Evolutionary conservation across 179 eudicot genomes (phyloP), one percentile per base, ranked within the genome.

Genomic region (Heliamphora pulchella): DNA sequence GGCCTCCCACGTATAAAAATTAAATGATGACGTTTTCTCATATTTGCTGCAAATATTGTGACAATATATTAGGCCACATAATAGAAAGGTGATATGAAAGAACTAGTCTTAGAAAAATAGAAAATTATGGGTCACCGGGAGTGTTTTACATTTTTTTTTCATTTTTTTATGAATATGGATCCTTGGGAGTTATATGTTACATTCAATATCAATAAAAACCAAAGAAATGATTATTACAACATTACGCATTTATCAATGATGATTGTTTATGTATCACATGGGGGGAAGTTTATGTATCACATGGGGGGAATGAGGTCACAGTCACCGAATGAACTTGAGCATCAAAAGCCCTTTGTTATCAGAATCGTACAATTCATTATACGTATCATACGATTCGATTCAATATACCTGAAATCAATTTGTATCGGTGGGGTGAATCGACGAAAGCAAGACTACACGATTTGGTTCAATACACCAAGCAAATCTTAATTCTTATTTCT

Each of bases 221-320:
- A 77, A 43, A 63, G 9, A 18, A 62, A 77, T 22, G 48, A 64
- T 39, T 7, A 50, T 50, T 65, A 78, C 50, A 39, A 74, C 67
- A 41, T 65, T 31, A 8, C 22, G 11, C 9, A 31, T 74, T 48
- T 31, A 31, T 31, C n/a, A 46, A 9, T 18, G 8, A 11, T 15
- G 14, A 51, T 0, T 10, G 46, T 11, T 46, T 7, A 69, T 55
- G 43, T 2, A 69, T 2, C 6, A 9, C 69, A 5, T 48, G n/a
- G n/a, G 14, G 51, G 31, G 31, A 31, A 31, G 46, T 11, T 46
- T 7, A 69, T 55, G 43, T 2, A 69, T 2, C 6, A 9, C 69
- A 5, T 48, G n/a, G n/a, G 14, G 51, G 31, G 31, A 31, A 31
- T 53, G 50, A 54, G 73, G 20, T 13, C 9, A 18, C 43, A 11